Conservation (phyloP, 345 rosid species). For the Gossypium thurberi region DNA sequence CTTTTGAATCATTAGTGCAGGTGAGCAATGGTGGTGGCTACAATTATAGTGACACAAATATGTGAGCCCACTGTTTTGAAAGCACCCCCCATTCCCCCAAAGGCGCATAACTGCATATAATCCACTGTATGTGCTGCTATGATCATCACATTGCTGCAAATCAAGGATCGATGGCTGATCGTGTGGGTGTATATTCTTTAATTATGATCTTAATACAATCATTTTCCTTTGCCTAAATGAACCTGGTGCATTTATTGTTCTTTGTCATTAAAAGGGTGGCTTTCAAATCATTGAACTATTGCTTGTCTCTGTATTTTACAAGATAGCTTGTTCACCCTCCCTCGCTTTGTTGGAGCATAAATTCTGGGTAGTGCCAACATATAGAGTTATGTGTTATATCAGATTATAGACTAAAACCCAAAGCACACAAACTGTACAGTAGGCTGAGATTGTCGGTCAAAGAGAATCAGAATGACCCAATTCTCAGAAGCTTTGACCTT, state of each 20-base stretch:
- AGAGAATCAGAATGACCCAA: no score
- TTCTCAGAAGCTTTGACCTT: no score
- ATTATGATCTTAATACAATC: background rate
- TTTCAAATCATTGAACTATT: background rate
- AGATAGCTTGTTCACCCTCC: background rate
- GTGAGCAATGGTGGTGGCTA: constrained; percentile 8
- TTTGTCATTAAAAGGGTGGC: background rate
- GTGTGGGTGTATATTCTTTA: constrained; percentile 1
- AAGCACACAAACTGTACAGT: no score
- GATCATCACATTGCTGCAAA: background rate
- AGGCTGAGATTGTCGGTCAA: no score
- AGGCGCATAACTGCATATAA: background rate
- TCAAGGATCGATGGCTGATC: background rate
- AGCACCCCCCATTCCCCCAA: background rate
- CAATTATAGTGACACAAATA: constrained; percentile 6
- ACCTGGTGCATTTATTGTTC: background rate
- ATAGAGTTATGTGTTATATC: no score
- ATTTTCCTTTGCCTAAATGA: background rate
- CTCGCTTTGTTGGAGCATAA: no score
- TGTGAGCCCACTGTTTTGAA: constrained; percentile 1
- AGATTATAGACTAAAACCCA: no score
- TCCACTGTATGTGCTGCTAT: background rate
- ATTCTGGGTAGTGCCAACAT: no score
- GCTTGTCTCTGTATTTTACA: no score
- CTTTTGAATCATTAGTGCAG: constrained; percentile 17